A percentile compares a stretch with the other conserved stretches of the same genome.
phyloP scores from a whole-genome alignment of 352 stramenopile genomes.

The Phytophthora fragariaefolia region DNA sequence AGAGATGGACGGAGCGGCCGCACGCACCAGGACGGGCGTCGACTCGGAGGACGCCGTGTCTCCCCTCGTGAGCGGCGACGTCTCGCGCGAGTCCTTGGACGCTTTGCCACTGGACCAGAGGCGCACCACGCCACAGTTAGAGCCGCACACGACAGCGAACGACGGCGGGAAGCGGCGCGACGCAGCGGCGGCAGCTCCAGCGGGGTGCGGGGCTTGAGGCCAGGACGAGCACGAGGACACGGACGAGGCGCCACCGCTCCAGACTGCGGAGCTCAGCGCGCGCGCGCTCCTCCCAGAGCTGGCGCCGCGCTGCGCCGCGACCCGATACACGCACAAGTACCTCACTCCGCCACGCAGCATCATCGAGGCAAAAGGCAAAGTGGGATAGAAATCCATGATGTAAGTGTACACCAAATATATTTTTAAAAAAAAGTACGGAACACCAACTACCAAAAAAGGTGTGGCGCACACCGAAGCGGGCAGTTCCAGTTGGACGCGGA shows the following conservation, averaged over 20 bases:
- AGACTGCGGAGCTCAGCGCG: slow-evolving; percentile 12
- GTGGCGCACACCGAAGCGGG: slow-evolving; percentile 1
- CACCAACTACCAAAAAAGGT: background rate
- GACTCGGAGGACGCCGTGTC: slow-evolving; percentile 14
- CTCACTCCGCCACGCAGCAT: slow-evolving; percentile 64
- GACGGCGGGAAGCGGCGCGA: slow-evolving; percentile 13
- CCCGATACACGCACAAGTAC: slow-evolving; percentile 42
- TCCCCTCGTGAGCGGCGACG: slow-evolving; percentile 40
- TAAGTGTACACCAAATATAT: no score
- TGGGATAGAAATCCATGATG: background rate
- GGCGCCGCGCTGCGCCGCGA: slow-evolving; percentile 15
- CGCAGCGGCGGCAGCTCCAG: slow-evolving; percentile 17
- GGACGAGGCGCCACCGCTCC: background rate
- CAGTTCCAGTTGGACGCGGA: background rate
- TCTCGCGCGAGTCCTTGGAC: slow-evolving; percentile 42
- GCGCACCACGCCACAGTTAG: slow-evolving; percentile 38
- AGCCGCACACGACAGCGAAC: slow-evolving; percentile 17
- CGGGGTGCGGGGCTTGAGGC: slow-evolving; percentile 5
- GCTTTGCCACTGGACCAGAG: slow-evolving; percentile 45
- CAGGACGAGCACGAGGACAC: slow-evolving; percentile 2
- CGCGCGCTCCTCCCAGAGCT: background rate
- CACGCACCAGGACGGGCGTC: slow-evolving; percentile 32
- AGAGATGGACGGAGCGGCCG: background rate
- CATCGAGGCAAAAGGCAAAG: slow-evolving; percentile 24
- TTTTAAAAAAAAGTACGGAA: no score